A percentile compares a stretch with the other conserved stretches of the same genome.
phyloP scores from a whole-genome alignment of 208 protist genomes.

The Blastocrithidia nonstop region DNA sequence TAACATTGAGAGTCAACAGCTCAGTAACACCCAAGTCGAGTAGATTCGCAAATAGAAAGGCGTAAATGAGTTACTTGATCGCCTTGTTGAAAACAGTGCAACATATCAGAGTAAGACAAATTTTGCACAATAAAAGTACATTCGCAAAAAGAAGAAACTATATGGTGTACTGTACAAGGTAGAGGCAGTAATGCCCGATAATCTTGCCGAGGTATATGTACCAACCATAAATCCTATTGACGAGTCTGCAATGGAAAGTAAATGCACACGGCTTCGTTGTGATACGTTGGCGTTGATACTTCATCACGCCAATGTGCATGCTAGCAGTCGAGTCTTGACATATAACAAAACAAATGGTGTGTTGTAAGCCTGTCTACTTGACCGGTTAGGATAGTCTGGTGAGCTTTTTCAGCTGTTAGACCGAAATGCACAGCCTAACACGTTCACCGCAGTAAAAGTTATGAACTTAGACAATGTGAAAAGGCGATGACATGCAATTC shows the following conservation, averaged over 20 bases:
- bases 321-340: slow-evolving; percentile 51
- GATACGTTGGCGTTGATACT: slow-evolving; percentile 79
- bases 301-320: slow-evolving; percentile 70
- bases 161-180: slow-evolving; percentile 79
- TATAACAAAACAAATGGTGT: slow-evolving; percentile 79
- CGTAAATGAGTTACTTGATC: slow-evolving; percentile 50
- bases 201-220: slow-evolving; percentile 55
- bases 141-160: slow-evolving; percentile 84
- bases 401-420: slow-evolving; percentile 72
- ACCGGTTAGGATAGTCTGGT: slow-evolving; percentile 46
- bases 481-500: slow-evolving; percentile 74
- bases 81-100: slow-evolving; percentile 66
- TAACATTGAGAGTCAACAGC: slow-evolving; percentile 63
- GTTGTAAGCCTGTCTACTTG: slow-evolving; percentile 49
- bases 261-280: slow-evolving; percentile 47
- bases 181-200: slow-evolving; percentile 52
- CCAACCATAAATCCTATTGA: slow-evolving; percentile 71
- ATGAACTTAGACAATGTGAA: slow-evolving; percentile 41
- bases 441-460: slow-evolving; percentile 27
- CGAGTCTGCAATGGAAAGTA: slow-evolving; percentile 36
- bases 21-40: slow-evolving; percentile 62
- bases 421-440: slow-evolving; percentile 60
- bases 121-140: slow-evolving; percentile 87
- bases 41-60: slow-evolving; percentile 59
- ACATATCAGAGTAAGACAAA: slow-evolving; percentile 80